Evolutionary conservation across 1,284 basidiomycete species (phyloP), one percentile per base, ranked within the genome.

Genomic region (Inonotus hispidus): DNA sequence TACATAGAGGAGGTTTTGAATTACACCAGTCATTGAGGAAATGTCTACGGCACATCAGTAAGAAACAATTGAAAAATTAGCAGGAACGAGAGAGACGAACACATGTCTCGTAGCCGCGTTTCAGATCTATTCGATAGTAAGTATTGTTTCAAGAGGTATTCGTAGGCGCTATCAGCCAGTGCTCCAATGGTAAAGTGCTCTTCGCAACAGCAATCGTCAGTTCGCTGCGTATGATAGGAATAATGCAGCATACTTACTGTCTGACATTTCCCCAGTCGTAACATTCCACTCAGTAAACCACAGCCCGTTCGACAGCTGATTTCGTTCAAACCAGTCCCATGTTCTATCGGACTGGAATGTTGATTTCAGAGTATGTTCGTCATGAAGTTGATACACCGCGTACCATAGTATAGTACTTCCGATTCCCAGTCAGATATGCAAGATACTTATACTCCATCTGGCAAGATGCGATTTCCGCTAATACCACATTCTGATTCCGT

Each of bases 111-210:
- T 63, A 79, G 82, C 27, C 73, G 73, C 64, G 74, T 78, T 67
- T 90, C 86, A 2, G 79, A 78, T 65, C 80, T 76, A 16, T 77
- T 82, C 3, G 85, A 85, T 19, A 89, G 75, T 10, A 90, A 72
- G 70, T 83, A 88, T 62, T 87, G 82, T 67, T 91, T 91, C 41
- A 91, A 77, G 21, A 88, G 78, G 67, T 91, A 91, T 69, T 92
- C 88, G 61, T 90, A 63, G 11, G 57, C 62, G 37, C 62, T 63
- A 35, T 63, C 62, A 11, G 62, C 62, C 23, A 63, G 29, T 8
- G 62, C 62, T 39, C 62, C 62, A 6, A 63, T 63, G 14, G 62
- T 60, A 16, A 63, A 38, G 45, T 63, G 62, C 16, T 53, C 62
- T 63, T 21, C 32, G 16, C 7, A n/a, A 29, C 37, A 56, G n/a